These are phyloP conservation scores for Colletotrichum noveboracense DNA, from an alignment of 2,329 filamentous ascomycete species.

Conservation along the genomic window DNA sequence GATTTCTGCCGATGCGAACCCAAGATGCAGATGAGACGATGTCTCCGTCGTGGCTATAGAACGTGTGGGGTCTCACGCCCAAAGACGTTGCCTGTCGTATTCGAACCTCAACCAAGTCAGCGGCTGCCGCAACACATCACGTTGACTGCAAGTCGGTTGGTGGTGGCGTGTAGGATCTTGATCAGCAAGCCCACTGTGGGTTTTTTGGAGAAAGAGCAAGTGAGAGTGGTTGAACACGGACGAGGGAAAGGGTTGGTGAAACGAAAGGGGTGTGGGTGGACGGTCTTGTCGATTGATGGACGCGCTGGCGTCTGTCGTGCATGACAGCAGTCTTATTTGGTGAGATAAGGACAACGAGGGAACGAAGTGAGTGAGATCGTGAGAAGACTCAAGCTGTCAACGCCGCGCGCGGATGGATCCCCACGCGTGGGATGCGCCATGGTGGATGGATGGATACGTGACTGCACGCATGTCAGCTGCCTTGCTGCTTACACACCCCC, in stretches of 20 bases:
- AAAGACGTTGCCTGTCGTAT: neutral
- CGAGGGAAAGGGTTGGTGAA: neutral
- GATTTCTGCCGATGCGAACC: neutral
- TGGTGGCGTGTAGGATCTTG: slow-evolving; percentile 2
- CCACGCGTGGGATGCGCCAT: neutral
- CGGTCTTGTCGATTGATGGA: neutral
- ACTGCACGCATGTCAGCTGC: slow-evolving; percentile 10
- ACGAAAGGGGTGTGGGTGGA: neutral
- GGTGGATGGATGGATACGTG: neutral
- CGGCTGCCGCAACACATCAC: neutral
- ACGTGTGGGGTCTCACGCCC: neutral
- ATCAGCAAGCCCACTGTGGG: neutral
- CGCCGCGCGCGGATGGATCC: neutral
- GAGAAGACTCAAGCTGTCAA: neutral
- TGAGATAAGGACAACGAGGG: neutral
- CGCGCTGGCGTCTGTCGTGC: neutral
- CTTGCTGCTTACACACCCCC: slow-evolving; percentile 9
- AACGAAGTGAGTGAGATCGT: neutral
- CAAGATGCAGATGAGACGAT: neutral
- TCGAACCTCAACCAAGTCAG: neutral
- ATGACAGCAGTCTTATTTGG: neutral
- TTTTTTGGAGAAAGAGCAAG: neutral
- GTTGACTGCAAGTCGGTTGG: neutral
- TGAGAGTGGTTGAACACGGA: neutral
- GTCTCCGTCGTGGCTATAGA: neutral